Base-by-base conservation (phyloP, 148 eudicot genomes). In the Persicaria maculosa region DNA sequence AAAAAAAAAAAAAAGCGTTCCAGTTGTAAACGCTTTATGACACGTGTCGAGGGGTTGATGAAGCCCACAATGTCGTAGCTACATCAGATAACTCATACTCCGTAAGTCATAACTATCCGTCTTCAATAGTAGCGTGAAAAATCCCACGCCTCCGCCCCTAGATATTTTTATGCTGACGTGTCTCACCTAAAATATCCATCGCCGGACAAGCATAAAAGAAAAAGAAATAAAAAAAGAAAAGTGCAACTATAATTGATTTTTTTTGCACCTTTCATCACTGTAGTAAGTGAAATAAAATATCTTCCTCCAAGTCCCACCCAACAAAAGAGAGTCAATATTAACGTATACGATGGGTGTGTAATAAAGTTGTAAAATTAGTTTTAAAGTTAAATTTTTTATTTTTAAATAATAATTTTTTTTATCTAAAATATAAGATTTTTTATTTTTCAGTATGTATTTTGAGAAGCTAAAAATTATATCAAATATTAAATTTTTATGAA, bases 151-250 rank as follows among this genome's bases (percentile, higher is more conserved):
- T 40, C 15, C 40, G 22, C 6, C 40, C 67, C 67, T 1, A 40
- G 70, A 65, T 65, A 65, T 65, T 65, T 65, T 65, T 4, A 5
- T 40, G 47, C 9, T 65, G 70, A 65, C 70, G 70, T 43, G 69
- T 12, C 14, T 8, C 45, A 6, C 9, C 70, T 0, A 65, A 65
- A 65, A 65, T 65, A 65, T 65, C 70, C 1, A 12, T 4, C 7
- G 47, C 46, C 19, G 17, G 45, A 31, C 40, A 31, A 31, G 40
- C 40, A 40, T 2, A 17, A 64, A 25, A 40, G 2, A 12, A 22
- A 9, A 0, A 2, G 25, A 61, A 22, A 25, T 25, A 61, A 6
- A 25, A 9, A 17, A 65, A 52, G 15, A 12, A 10, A 15, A 12
- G 55, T 52, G 16, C 9, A 52, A 6, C n/a, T 52, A 17, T 20